Evolutionary conservation across 2,329 filamentous ascomycete genomes (phyloP).

Genomic region (Neofusicoccum sp.): DNA sequence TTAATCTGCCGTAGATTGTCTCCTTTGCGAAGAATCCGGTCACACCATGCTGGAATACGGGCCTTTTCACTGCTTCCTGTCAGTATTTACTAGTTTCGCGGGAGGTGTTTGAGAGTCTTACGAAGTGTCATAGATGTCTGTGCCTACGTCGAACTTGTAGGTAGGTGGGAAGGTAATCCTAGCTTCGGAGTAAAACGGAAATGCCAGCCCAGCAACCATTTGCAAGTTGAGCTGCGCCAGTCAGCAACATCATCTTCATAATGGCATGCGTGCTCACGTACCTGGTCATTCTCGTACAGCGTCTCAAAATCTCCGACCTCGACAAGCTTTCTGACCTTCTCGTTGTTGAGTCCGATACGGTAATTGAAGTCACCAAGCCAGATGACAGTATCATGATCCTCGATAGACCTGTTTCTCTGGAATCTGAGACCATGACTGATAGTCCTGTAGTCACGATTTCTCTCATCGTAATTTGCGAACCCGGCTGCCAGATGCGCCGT

Average conservation of each 20-base stretch:
- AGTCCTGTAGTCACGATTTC: constrained; percentile 89
- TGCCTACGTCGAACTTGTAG: constrained; percentile 92
- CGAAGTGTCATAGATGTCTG: constrained; percentile 88
- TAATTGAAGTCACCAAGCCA: constrained; percentile 99
- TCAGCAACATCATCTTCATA: constrained; percentile 8
- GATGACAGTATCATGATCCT: constrained; percentile 83
- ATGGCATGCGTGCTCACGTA: constrained; percentile 36
- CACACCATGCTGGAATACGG: constrained; percentile 95
- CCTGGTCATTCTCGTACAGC: constrained; percentile 90
- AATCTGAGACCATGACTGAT: constrained; percentile 88
- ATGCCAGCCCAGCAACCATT: constrained; percentile 90
- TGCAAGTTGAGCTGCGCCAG: constrained; percentile 76
- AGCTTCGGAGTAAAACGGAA: constrained; percentile 89
- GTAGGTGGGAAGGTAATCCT: constrained; percentile 88
- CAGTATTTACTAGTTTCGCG: constrained; percentile 40
- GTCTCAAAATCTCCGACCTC: constrained; percentile 72
- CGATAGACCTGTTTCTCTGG: constrained; percentile 86
- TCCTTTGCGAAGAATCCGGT: constrained; percentile 87
- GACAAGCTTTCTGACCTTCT: constrained; percentile 75
- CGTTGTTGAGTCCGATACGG: constrained; percentile 81
- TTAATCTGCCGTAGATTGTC: constrained; percentile 77
- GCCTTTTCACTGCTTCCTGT: constrained; percentile 67
- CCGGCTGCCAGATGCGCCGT: constrained; percentile 96
- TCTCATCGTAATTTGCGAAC: constrained; percentile 94
- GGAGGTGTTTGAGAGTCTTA: constrained; percentile 42